These are phyloP conservation scores for Epichloe sp. DNA, from an alignment of 2,329 filamentous ascomycete genomes.

Conservation along the genomic window DNA sequence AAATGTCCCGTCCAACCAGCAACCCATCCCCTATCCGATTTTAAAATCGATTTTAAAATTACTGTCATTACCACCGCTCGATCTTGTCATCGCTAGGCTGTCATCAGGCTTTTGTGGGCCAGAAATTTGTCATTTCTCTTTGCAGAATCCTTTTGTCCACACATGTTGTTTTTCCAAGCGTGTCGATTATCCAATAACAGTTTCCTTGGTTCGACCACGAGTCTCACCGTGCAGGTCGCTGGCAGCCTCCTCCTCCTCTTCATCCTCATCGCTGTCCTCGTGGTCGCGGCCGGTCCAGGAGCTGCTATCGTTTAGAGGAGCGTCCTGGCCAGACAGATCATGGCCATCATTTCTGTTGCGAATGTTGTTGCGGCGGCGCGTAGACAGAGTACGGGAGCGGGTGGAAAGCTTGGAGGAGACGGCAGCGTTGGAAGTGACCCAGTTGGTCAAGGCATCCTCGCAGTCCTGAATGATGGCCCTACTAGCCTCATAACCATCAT, in stretches of 20 bases:
- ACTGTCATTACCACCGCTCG: slow-evolving; percentile 5
- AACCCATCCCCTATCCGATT: slow-evolving; percentile 1
- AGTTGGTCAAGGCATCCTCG: slow-evolving; percentile 93
- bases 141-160: not conserved
- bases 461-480: slow-evolving; percentile 99
- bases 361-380: slow-evolving; percentile 65
- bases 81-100: not conserved
- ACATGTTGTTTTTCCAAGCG: not conserved
- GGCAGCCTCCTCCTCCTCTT: slow-evolving; percentile 43
- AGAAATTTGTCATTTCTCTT: not conserved
- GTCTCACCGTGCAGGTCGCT: slow-evolving; percentile 41
- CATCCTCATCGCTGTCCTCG: slow-evolving; percentile 53
- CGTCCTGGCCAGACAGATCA: slow-evolving; percentile 74
- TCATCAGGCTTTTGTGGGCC: not conserved
- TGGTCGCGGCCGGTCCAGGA: slow-evolving; percentile 69
- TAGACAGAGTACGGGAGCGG: slow-evolving; percentile 75
- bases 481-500: slow-evolving; percentile 96
- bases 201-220: slow-evolving; percentile 41
- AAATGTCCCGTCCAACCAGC: slow-evolving; percentile 10
- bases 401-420: slow-evolving; percentile 79
- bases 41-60: slow-evolving; percentile 2
- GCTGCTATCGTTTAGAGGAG: slow-evolving; percentile 62
- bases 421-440: slow-evolving; percentile 81
- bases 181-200: slow-evolving; percentile 28
- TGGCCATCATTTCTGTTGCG: slow-evolving; percentile 54